A percentile compares a stretch with the other conserved stretches of the same genome.
Evolutionary conservation across 2,329 filamentous ascomycete species (phyloP).

Genomic region (Eutypella sp.): DNA sequence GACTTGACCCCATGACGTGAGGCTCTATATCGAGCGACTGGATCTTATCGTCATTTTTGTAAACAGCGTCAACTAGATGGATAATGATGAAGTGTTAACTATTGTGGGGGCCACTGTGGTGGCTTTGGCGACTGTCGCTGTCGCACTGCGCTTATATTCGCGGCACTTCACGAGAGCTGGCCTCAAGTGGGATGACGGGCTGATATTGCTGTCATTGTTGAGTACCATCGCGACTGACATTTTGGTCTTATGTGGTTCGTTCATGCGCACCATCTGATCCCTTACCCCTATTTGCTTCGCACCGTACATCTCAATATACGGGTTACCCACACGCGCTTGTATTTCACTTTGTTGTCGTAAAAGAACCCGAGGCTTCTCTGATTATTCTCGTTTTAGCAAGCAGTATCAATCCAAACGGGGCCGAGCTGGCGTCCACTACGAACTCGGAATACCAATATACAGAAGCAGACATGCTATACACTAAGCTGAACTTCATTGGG

Average conservation of each 20-base stretch:
- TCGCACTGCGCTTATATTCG: slow-evolving; percentile 11
- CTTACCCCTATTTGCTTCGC: not conserved
- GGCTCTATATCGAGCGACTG: too few relatives aligned
- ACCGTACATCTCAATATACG: too few relatives aligned
- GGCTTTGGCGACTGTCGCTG: slow-evolving; percentile 4
- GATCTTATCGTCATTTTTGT: too few relatives aligned
- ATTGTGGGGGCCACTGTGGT: slow-evolving; percentile 4
- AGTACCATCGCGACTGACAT: slow-evolving; percentile 5
- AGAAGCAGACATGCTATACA: slow-evolving; percentile 4
- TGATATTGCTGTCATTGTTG: slow-evolving; percentile 8
- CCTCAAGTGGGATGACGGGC: slow-evolving; percentile 12
- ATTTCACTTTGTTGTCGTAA: not conserved
- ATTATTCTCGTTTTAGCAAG: not conserved
- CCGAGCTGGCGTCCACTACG: not conserved
- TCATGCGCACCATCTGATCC: not conserved
- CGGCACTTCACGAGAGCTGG: slow-evolving; percentile 5
- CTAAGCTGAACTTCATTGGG: slow-evolving; percentile 10
- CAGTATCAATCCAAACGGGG: slow-evolving; percentile 1
- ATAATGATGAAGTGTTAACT: not conserved
- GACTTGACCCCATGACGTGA: too few relatives aligned
- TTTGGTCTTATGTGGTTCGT: slow-evolving; percentile 10
- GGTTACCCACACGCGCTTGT: too few relatives aligned
- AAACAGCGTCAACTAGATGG: not conserved
- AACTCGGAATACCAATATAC: not conserved
- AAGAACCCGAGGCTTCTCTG: not conserved